Base-by-base conservation (phyloP, 345 rosid species). In the Moringa oleifera region DNA sequence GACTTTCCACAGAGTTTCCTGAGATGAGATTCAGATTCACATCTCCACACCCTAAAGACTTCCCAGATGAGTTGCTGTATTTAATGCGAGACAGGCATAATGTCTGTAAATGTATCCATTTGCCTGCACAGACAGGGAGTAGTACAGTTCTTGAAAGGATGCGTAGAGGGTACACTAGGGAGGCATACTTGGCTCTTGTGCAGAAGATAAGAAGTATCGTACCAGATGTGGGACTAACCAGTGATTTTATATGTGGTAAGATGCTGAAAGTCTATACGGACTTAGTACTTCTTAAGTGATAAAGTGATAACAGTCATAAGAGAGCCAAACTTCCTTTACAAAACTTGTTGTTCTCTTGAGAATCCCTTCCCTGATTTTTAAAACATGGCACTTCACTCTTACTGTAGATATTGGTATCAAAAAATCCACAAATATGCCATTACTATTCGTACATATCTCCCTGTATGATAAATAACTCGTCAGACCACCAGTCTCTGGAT, bases 21-120 rank as follows among this genome's bases (percentile, higher is more conserved):
- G 97, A 94, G 71, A 93, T 88, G 84, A 76, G 98, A 65, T 93
- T 93, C 74, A 82, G 96, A 85, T 93, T 79, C 80, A 93, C 98
- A 22, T 93, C 98, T 0, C 98, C 95, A 25, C 97, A 94, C 70
- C 96, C 97, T 58, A 94, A 94, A 72, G 99, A 90, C 80, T 90
- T 79, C 66, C 96, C 97, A 0, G 96, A 85, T 53, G 96, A 88
- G 60, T 77, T 90, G 63, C 56, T 93, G 57, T 81, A 81, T 80
- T 25, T 90, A 60, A 93, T 93, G 99, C 76, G 79, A 56, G 88
- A 90, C 70, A 80, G 86, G 64, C 79, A 80, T 73, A 93, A 88
- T 69, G 78, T 93, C 64, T 93, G 99, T 74, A 88, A 85, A 49
- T 77, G 60, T 70, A 86, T 90, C 45, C 97, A 90, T 80, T 77